Evolutionary conservation across 176 grass and related monocot species (phyloP), one percentile per base, ranked within the genome.

Genomic region (Aegilops sharonensis): DNA sequence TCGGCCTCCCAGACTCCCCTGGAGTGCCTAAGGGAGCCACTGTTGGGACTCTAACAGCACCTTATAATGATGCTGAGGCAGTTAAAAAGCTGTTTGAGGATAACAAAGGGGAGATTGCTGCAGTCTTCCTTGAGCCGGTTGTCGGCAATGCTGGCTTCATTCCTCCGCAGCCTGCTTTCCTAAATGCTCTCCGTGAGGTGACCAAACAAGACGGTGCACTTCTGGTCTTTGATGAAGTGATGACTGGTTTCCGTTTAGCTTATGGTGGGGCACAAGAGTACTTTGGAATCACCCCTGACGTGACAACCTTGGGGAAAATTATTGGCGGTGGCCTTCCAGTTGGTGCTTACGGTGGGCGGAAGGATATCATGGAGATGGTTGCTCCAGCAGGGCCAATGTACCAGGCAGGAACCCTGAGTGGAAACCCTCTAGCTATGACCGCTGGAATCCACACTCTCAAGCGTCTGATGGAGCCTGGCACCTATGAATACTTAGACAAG

Each of bases 181-280:
- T 96, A 60, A 90, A 84, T 61, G 92, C 84, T 45, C 89, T 99
- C 17, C 94, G 90, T n/a, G 92, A 99, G 56, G 76, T 99, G 64
- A 99, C 97, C 61, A 94, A 91, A 85, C 70, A 92, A 72, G 79
- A 99, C 6, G 92, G 94, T 81, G 70, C 94, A 47, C 90, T 99
- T 85, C 81, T 99, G 47, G 93, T 99, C 67, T 99, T 99, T 83
- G 97, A 99, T 87, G 97, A 99, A 90, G 97, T 99, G 87, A 99
- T 96, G 97, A 99, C 97, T 8, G 97, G 97, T 66, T 99, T 99
- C 64, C 93, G 97, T 68, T 74, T 99, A 81, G 84, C 97, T 11
- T 99, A 96, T 50, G 97, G 97, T 85, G 97, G 94, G 17, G 97
- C 94, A 62, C 97, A 99, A 88, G 97, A 99, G 64, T 96, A 99